Evolutionary conservation across 2,329 filamentous ascomycete genomes (phyloP).

Genomic region (Botrytis pseudocinerea): DNA sequence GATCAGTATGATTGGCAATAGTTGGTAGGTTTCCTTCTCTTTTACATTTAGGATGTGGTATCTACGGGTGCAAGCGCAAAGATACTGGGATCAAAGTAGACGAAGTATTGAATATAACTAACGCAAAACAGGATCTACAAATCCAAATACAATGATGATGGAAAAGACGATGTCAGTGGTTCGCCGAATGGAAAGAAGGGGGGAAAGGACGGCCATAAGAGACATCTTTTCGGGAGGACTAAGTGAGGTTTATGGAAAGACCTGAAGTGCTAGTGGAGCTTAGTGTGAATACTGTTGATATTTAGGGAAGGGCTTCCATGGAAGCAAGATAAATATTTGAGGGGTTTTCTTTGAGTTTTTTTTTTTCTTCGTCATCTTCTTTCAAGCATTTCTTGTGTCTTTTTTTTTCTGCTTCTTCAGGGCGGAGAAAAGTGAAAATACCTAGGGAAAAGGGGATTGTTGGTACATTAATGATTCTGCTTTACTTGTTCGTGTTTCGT

Average conservation of each 20-base stretch:
- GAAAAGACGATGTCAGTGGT: conserved; percentile 37
- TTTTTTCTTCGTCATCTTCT: neutral
- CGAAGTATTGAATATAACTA: conserved; percentile 11
- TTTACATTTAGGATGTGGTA: neutral
- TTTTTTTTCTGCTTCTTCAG: neutral
- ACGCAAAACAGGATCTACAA: conserved; percentile 79
- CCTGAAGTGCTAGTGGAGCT: neutral
- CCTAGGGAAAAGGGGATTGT: neutral
- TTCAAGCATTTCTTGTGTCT: neutral
- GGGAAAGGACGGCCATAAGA: conserved; percentile 71
- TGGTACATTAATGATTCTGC: conserved; percentile 10
- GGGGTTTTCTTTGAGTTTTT: neutral
- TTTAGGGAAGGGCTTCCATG: neutral
- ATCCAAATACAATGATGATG: conserved; percentile 79
- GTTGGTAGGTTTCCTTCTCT: conserved; percentile 67
- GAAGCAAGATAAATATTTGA: neutral
- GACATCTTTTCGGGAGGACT: conserved; percentile 66
- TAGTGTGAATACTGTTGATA: conserved; percentile 10
- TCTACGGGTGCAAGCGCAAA: neutral
- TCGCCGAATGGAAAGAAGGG: conserved; percentile 27
- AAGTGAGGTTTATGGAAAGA: conserved; percentile 25
- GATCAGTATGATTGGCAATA: conserved; percentile 97
- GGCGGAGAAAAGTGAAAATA: neutral
- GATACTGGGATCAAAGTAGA: neutral
- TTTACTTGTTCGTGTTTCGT: neutral